Percentiles rank a stretch among this genome's conserved stretches.
Evolutionary conservation across 2,329 filamentous ascomycete genomes (phyloP).

Genomic region (Fusarium xylarioides): DNA sequence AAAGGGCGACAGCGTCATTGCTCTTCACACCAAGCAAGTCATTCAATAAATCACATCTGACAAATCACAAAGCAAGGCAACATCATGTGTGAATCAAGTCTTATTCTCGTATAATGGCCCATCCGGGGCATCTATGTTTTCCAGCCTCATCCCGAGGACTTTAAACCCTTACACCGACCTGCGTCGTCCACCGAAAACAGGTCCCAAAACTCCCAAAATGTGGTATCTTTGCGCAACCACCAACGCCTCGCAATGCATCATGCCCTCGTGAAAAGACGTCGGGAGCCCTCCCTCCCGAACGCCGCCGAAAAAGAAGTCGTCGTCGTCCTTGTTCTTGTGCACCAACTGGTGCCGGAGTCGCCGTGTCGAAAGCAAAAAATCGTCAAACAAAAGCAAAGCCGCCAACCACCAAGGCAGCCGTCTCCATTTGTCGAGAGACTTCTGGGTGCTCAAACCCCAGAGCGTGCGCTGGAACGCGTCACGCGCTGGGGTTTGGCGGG

Average conservation of each 20-base stretch:
- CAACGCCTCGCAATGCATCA: constrained; percentile 34
- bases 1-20: too few relatives aligned
- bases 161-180: constrained; percentile 9
- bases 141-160: constrained; percentile 24
- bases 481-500: constrained; percentile 46
- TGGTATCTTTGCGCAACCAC: constrained; percentile 36
- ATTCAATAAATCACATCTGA: background rate
- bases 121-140: constrained; percentile 2
- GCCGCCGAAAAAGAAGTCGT: constrained; percentile 14
- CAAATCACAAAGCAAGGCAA: background rate
- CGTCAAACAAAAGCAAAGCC: background rate
- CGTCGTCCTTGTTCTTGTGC: background rate
- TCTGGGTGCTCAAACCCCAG: constrained; percentile 27
- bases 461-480: constrained; percentile 45
- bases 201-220: constrained; percentile 11
- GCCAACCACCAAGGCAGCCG: constrained; percentile 7
- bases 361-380: constrained; percentile 3
- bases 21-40: background rate
- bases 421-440: background rate
- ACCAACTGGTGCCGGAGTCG: background rate
- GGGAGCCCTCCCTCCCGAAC: constrained; percentile 7
- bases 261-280: constrained; percentile 23
- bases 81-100: background rate
- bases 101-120: background rate
- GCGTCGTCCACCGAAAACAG: constrained; percentile 25